Evolutionary conservation across 139 green algal genomes (phyloP), one percentile per base, ranked within the genome.

Genomic region (Coccomyxa sp.): DNA sequence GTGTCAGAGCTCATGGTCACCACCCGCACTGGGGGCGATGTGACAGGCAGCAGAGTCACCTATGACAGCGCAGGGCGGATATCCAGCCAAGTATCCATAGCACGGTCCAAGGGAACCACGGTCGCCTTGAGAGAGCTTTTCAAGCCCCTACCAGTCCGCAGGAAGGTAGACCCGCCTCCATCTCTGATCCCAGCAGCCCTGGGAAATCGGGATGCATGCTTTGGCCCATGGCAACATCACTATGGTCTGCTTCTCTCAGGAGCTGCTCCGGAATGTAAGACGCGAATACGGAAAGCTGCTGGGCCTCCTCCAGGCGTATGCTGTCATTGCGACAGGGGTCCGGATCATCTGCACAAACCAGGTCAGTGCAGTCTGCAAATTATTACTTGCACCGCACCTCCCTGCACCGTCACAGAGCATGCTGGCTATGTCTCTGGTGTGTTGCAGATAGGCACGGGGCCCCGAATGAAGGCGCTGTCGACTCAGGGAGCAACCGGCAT

Each of bases 41-140:
- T 86, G 5, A 86, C 82, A 2, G 88, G 84, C 24, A 54, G 70
- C 6, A 76, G 87, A 50, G 81, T 98, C 8, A 83, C 88, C 77
- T 98, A 88, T 76, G 87, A 97, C 76, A 78, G 83, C 8, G n/a
- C n/a, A 68, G 87, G 29, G 95, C 90, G 5, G 10, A 36, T 31
- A 69, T 94, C 22, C 39, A 70, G 33, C 50, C 29, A 24, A 78
- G 83, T 38, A 37, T 14, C 0, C 74, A 88, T 79, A 0, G 87
- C 95, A 0, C 80, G 95, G 1, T 89, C 85, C 0, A 80, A 93
- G 10, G 96, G 96, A 33, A 99, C 96, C 9, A 98, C 95, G 0
- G 91, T 99, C 6, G 84, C 86, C 6, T 79, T 98, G 2, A 81
- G 84, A 29, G 83, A 95, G 40, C 80, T 99, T 10, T 99, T 99